Evolutionary conservation across 2,329 filamentous ascomycete species (phyloP).

Genomic region (Sporothrix mexicana): DNA sequence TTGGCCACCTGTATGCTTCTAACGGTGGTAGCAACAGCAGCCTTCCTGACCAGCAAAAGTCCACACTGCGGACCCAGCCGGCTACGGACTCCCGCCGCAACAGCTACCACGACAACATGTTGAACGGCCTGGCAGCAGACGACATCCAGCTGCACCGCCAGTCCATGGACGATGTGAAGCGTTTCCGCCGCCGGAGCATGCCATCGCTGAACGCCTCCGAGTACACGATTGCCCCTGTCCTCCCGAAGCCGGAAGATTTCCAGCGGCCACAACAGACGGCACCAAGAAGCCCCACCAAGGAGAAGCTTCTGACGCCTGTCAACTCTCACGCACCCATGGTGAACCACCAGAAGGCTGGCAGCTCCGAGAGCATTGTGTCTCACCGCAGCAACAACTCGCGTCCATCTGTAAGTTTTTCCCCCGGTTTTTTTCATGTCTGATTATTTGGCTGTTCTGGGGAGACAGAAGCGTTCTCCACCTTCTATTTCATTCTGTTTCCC

Average conservation of each 20-base stretch:
- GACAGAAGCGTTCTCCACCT: conserved; percentile 23
- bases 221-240: conserved; percentile 48
- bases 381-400: conserved; percentile 64
- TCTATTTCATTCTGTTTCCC: conserved; percentile 30
- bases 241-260: conserved; percentile 47
- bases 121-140: conserved; percentile 63
- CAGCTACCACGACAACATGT: conserved; percentile 54
- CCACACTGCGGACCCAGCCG: conserved; percentile 41
- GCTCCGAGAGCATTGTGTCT: conserved; percentile 69
- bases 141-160: conserved; percentile 69
- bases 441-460: conserved; percentile 19
- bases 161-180: conserved; percentile 70
- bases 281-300: conserved; percentile 47
- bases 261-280: conserved; percentile 42
- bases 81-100: conserved; percentile 54
- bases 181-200: conserved; percentile 82
- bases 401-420: conserved; percentile 63
- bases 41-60: conserved; percentile 45
- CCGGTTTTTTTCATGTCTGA: background rate
- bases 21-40: conserved; percentile 53
- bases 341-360: conserved; percentile 57
- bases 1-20: conserved; percentile 53
- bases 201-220: conserved; percentile 64
- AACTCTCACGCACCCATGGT: conserved; percentile 40
- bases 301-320: conserved; percentile 46